Conservation (phyloP, 2,329 filamentous ascomycete genomes). For the Fonsecaea erecta region DNA sequence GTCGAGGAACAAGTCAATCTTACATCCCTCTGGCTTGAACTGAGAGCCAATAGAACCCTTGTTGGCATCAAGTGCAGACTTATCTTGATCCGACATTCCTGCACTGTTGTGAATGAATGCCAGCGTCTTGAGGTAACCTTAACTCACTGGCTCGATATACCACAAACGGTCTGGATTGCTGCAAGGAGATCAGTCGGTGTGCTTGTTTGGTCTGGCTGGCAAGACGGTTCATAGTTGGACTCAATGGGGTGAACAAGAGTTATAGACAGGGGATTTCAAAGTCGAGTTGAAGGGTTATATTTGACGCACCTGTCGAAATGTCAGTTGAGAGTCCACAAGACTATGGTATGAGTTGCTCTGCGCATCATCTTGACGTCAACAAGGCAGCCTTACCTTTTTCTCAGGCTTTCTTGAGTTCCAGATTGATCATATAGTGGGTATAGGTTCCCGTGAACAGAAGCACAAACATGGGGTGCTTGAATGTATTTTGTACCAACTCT, state of each 20-base stretch:
- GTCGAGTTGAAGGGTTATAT: background rate
- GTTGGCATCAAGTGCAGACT: slow-evolving; percentile 31
- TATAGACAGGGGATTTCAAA: background rate
- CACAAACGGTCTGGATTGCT: slow-evolving; percentile 24
- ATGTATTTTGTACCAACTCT: background rate
- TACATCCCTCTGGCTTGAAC: slow-evolving; percentile 22
- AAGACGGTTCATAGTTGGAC: slow-evolving; percentile 25
- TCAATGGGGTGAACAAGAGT: background rate
- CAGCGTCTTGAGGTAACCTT: background rate
- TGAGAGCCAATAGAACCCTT: slow-evolving; percentile 32
- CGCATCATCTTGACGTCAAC: slow-evolving; percentile 15
- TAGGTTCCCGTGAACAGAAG: background rate
- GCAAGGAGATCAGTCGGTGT: slow-evolving; percentile 16
- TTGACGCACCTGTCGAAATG: slow-evolving; percentile 6
- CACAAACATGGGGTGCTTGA: background rate
- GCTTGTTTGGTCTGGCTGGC: slow-evolving; percentile 16
- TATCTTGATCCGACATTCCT: slow-evolving; percentile 34
- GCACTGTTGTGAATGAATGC: slow-evolving; percentile 3
- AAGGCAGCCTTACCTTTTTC: slow-evolving; percentile 7
- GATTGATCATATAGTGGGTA: background rate
- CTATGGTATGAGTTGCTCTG: background rate
- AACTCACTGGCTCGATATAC: slow-evolving; percentile 23
- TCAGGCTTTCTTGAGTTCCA: background rate
- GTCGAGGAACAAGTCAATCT: background rate
- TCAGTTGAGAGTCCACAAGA: slow-evolving; percentile 3